These are phyloP conservation scores for Dactylellina sp. DNA, from an alignment of 2,329 filamentous ascomycete species.

Conservation along the genomic window DNA sequence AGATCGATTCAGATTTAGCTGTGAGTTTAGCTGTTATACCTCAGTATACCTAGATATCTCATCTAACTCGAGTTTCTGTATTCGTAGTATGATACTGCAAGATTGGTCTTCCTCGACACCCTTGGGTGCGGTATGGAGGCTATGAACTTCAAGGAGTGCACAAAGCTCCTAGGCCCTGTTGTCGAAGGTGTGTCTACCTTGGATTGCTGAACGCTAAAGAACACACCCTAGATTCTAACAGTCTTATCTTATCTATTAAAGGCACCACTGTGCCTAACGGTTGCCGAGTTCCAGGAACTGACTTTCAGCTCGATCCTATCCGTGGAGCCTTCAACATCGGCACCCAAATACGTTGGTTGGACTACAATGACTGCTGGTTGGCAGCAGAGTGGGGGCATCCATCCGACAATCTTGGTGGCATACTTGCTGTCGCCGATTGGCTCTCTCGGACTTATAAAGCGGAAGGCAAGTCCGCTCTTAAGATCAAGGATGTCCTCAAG, in stretches of 20 bases:
- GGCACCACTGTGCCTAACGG: constrained; percentile 90
- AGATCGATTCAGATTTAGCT: constrained; percentile 90
- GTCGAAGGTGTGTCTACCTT: constrained; percentile 72
- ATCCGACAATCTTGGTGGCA: constrained; percentile 96
- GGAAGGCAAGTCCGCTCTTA: constrained; percentile 78
- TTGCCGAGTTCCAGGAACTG: constrained; percentile 87
- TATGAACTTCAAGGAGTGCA: constrained; percentile 93
- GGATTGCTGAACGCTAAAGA: not conserved
- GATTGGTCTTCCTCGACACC: constrained; percentile 96
- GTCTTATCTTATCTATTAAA: constrained; percentile 10
- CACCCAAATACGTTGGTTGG: constrained; percentile 97
- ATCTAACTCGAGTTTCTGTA: constrained; percentile 46
- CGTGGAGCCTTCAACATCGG: constrained; percentile 99
- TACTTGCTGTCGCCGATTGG: constrained; percentile 95
- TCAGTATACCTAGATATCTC: constrained; percentile 23
- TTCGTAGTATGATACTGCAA: constrained; percentile 86
- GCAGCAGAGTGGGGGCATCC: constrained; percentile 99
- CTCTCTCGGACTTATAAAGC: constrained; percentile 87
- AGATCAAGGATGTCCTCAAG: constrained; percentile 90
- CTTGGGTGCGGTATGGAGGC: constrained; percentile 96
- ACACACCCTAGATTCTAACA: not conserved
- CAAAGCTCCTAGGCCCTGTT: constrained; percentile 90
- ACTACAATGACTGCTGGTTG: constrained; percentile 99
- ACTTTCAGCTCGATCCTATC: constrained; percentile 93
- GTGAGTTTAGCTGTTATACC: constrained; percentile 70